Percentiles rank a stretch among this genome's conserved stretches.
Evolutionary conservation across 2,329 filamentous ascomycete species (phyloP).

Genomic region (Curvularia sp.): DNA sequence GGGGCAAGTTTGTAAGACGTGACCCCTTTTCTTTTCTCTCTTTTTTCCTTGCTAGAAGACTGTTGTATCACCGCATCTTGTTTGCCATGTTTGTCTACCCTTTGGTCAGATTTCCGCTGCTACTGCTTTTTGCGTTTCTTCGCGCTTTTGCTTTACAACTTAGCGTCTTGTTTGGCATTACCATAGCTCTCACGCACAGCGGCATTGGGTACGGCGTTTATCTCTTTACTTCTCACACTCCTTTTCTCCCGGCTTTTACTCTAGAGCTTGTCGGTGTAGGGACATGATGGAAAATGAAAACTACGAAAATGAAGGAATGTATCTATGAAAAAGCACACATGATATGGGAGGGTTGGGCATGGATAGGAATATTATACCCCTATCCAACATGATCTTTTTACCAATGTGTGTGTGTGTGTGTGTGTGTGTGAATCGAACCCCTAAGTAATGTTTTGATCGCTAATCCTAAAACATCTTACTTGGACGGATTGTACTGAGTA

Average conservation of each 20-base stretch:
- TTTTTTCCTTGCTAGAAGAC: not conserved
- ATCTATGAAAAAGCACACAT: not conserved
- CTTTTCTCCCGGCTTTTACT: not conserved
- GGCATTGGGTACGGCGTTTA: constrained; percentile 14
- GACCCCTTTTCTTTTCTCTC: not conserved
- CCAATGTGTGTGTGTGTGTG: not conserved
- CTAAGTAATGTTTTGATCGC: no score
- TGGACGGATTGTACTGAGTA: no score
- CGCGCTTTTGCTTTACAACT: not conserved
- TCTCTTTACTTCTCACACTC: not conserved
- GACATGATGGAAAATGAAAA: not conserved
- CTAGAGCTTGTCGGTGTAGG: not conserved
- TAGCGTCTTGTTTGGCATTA: constrained; percentile 7
- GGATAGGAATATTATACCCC: not conserved
- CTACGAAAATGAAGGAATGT: not conserved
- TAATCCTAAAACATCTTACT: no score
- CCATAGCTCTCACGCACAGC: not conserved
- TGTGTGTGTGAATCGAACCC: no score
- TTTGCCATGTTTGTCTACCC: not conserved
- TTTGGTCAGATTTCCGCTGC: not conserved
- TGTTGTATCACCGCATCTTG: constrained; percentile 5
- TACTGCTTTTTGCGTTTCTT: constrained; percentile 1
- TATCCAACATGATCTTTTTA: not conserved
- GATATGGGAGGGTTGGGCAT: not conserved
- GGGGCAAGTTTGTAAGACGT: not conserved